These are phyloP conservation scores for Celoporthe dispersa DNA, from an alignment of 2,329 filamentous ascomycete species.

Conservation along the genomic window DNA sequence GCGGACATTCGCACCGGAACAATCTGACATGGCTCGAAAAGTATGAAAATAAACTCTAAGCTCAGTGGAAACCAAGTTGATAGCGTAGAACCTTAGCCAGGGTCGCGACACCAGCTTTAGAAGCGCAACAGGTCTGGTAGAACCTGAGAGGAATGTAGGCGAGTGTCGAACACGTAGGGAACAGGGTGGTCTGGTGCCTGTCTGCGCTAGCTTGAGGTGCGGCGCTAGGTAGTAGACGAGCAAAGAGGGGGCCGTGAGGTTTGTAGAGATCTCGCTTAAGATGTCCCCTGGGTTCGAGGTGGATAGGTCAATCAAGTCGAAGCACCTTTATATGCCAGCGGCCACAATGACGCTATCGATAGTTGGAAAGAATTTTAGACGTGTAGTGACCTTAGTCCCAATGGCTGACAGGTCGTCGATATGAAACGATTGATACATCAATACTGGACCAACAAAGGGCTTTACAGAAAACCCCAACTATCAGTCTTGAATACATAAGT, in stretches of 20 bases:
- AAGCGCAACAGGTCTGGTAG: not conserved
- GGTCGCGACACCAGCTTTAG: not conserved
- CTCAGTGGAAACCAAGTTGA: not conserved
- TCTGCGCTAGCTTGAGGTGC: not conserved
- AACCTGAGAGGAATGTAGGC: slow-evolving; percentile 4
- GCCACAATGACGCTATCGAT: slow-evolving; percentile 2
- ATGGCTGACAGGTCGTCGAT: slow-evolving; percentile 1
- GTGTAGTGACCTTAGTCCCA: not conserved
- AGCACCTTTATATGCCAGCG: not conserved
- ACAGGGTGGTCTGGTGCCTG: slow-evolving; percentile 1
- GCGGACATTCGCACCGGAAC: too few relatives aligned
- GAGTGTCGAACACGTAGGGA: not conserved
- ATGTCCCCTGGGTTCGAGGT: not conserved
- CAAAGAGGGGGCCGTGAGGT: not conserved
- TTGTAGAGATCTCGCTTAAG: not conserved
- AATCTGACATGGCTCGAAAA: too few relatives aligned
- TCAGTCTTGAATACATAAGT: too few relatives aligned
- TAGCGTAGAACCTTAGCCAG: not conserved
- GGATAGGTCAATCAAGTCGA: not conserved
- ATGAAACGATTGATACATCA: not conserved
- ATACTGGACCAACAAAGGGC: too few relatives aligned
- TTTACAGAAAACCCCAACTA: too few relatives aligned
- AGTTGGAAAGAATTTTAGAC: not conserved
- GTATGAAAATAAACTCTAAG: too few relatives aligned
- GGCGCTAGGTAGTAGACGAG: slow-evolving; percentile 5